Evolutionary conservation across 2,329 filamentous ascomycete species (phyloP).

Genomic region (Fusarium citri): DNA sequence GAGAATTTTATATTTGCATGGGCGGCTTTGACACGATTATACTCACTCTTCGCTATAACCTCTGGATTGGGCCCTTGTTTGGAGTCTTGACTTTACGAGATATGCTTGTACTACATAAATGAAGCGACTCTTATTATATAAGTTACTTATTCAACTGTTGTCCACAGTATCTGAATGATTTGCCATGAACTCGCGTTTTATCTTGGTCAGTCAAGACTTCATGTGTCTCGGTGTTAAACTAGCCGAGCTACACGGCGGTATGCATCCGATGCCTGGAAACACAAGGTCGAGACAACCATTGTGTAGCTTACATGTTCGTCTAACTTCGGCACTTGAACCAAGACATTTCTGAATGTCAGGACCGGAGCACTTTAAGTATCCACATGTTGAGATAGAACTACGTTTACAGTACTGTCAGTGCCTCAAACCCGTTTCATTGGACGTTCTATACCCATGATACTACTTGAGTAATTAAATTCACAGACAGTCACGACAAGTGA

Average conservation of each 20-base stretch:
- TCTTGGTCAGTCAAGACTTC: not conserved
- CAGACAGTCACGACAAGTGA: not conserved
- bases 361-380: not conserved
- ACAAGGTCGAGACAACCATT: not conserved
- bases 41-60: slow-evolving; percentile 27
- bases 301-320: not conserved
- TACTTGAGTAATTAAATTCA: not conserved
- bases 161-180: too few species aligned
- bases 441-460: not conserved
- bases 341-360: not conserved
- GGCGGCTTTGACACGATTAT: slow-evolving; percentile 24
- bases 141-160: slow-evolving; percentile 10
- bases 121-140: slow-evolving; percentile 33
- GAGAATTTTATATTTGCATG: slow-evolving; percentile 23
- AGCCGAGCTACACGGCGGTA: not conserved
- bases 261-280: not conserved
- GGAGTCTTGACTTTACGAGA: slow-evolving; percentile 37
- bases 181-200: not conserved
- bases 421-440: not conserved
- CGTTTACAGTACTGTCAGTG: not conserved
- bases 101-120: slow-evolving; percentile 44
- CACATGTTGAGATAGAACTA: not conserved
- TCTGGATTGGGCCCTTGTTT: slow-evolving; percentile 23
- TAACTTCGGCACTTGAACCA: not conserved
- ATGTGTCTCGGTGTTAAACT: not conserved